A percentile compares a stretch with the other conserved stretches of the same genome.
Conservation (phyloP, 345 rosid species). For the Syzygium aromaticum region DNA sequence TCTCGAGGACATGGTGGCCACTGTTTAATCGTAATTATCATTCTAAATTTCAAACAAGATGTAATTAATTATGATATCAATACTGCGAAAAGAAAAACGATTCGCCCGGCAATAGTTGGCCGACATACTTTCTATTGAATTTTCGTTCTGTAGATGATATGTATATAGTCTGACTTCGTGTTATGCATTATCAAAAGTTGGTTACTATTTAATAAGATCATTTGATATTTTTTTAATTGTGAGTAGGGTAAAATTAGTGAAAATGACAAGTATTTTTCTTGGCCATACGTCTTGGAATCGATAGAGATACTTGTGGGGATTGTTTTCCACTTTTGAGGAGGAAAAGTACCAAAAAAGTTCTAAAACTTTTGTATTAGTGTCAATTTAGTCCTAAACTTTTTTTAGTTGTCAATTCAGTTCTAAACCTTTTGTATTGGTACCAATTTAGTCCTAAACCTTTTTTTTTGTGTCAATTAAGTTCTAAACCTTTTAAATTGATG, state of each 20-base stretch:
- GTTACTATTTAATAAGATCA: not conserved
- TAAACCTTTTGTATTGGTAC: too few relatives aligned
- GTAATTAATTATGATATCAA: not conserved
- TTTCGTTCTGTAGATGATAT: not conserved
- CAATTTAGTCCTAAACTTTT: too few relatives aligned
- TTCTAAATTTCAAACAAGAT: not conserved
- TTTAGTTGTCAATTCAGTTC: too few relatives aligned
- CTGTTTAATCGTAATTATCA: not conserved
- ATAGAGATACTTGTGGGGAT: not conserved
- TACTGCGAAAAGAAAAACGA: not conserved
- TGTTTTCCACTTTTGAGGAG: not conserved
- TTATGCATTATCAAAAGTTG: not conserved
- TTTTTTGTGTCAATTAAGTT: too few relatives aligned
- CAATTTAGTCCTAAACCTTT: too few relatives aligned
- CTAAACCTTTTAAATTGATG: too few relatives aligned
- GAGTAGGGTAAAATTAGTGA: not conserved
- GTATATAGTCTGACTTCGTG: not conserved
- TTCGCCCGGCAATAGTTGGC: not conserved
- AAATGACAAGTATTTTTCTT: not conserved
- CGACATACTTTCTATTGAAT: not conserved
- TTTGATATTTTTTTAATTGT: not conserved
- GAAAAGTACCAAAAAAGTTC: too few relatives aligned
- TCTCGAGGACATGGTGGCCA: not conserved
- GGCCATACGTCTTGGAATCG: not conserved
- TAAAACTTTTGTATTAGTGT: too few relatives aligned